Conservation (phyloP, 2,329 filamentous ascomycete species). For the Penicillium sp. region DNA sequence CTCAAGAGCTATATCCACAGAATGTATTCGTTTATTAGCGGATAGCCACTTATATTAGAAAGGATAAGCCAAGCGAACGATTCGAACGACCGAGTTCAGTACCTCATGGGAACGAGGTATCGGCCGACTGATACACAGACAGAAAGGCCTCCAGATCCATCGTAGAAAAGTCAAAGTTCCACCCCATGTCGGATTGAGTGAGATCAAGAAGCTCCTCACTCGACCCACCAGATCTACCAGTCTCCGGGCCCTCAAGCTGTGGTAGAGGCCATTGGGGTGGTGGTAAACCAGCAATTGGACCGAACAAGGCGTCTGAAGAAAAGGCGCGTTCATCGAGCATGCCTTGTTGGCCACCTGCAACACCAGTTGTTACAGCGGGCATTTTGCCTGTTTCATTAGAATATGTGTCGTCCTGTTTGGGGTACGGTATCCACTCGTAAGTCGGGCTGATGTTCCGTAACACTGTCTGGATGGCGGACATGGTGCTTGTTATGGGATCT, state of each 20-base stretch:
- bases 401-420: background rate
- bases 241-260: conserved; percentile 19
- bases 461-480: conserved; percentile 31
- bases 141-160: conserved; percentile 40
- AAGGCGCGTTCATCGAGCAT: background rate
- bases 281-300: conserved; percentile 10
- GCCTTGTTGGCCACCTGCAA: background rate
- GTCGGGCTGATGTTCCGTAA: conserved; percentile 29
- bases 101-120: conserved; percentile 6
- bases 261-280: conserved; percentile 23
- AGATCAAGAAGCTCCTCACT: conserved; percentile 34
- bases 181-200: conserved; percentile 36
- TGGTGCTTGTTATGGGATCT: conserved; percentile 27
- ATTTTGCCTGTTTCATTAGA: background rate
- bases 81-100: background rate
- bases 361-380: background rate
- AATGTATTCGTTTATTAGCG: background rate
- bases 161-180: conserved; percentile 39
- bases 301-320: background rate
- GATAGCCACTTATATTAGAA: background rate
- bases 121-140: conserved; percentile 29
- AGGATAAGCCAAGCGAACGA: background rate
- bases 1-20: too few species aligned
- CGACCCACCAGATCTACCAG: conserved; percentile 22
- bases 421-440: conserved; percentile 25